Evolutionary conservation across 2,329 filamentous ascomycete genomes (phyloP), one percentile per base, ranked within the genome.

Genomic region (Penicillium sp.): DNA sequence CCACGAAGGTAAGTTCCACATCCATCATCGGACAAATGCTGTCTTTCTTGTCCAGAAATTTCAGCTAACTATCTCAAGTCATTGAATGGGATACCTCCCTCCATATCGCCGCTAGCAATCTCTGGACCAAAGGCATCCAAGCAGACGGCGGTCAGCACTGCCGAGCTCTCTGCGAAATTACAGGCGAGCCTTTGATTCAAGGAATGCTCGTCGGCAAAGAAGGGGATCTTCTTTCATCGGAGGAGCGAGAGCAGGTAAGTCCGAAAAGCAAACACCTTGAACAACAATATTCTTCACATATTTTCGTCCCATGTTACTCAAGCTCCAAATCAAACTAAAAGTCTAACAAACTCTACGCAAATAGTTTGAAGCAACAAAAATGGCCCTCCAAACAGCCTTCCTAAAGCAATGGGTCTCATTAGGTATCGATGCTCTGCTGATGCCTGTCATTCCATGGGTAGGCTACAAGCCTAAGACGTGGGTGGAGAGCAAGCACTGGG

Each of bases 1-100:
- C 70, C 81, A 18, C 74, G 78, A 58, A 76, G 80, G 64, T 47
- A 23, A 34, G 19, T 10, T 30, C 3, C 7, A 2, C 23, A 23
- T 3, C 3, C 23, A 23, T 23, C 5, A 23, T 23, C 23, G 23
- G 23, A 3, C 23, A 23, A 23, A 5, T 5, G 5, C 23, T 23
- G 23, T 23, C 23, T 23, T 23, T 23, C 3, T 5, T 23, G 23
- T 23, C 5, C 23, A 23, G 23, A 5, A 23, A 5, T 23, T 23
- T 5, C 16, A 39, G 11, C 45, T 47, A 55, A 50, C 18, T 4
- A 19, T 2, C 6, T 3, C 2, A 42, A 68, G 66, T 67, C n/a
- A 53, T 68, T 35, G 64, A 67, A 57, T 68, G 65, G 52, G 69
- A 69, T 11, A 71, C 73, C 7, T 56, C 59, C 13, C 64, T 63